A percentile compares a stretch with the other conserved stretches of the same genome.
These are phyloP conservation scores for Metschnikowia proteae DNA, from an alignment of 805 yeast species.

Conservation along the genomic window DNA sequence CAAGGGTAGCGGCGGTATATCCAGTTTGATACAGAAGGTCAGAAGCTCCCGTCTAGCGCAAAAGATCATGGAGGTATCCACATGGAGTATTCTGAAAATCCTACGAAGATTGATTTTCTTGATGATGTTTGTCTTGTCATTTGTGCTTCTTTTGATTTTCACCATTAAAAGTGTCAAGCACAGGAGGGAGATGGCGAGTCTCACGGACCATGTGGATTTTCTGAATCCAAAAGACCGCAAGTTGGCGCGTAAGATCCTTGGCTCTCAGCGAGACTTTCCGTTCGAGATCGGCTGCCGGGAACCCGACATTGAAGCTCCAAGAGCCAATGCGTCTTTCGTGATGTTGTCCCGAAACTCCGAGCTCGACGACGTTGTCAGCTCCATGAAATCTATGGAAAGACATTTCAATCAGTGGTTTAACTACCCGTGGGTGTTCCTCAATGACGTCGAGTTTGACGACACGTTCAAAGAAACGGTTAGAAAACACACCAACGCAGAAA, in stretches of 20 bases:
- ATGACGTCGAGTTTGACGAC: conserved; percentile 69
- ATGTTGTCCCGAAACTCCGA: conserved; percentile 82
- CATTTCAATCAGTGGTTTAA: conserved; percentile 92
- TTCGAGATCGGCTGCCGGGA: conserved; percentile 55
- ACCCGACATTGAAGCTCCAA: conserved; percentile 36
- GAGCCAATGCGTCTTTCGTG: conserved; percentile 82
- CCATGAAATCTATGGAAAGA: conserved; percentile 73
- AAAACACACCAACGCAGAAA: conserved; percentile 53
- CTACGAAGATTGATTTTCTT: conserved; percentile 3
- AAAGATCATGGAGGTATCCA: conserved; percentile 1
- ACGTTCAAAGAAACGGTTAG: conserved; percentile 55
- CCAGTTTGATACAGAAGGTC: neutral
- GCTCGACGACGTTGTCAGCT: conserved; percentile 66
- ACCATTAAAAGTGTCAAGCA: neutral
- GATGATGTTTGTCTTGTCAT: neutral
- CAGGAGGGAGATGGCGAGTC: neutral
- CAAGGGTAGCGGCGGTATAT: neutral
- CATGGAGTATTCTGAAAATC: neutral
- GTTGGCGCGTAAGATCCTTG: conserved; percentile 15
- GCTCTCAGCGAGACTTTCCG: conserved; percentile 32
- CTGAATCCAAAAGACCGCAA: conserved; percentile 6
- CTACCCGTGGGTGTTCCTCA: conserved; percentile 89
- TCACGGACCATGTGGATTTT: conserved; percentile 12
- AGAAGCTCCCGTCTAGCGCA: conserved; percentile 4
- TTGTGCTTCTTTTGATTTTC: neutral